Evolutionary conservation across 352 stramenopile species (phyloP).

Genomic region (Phytopythium ostracodes): DNA sequence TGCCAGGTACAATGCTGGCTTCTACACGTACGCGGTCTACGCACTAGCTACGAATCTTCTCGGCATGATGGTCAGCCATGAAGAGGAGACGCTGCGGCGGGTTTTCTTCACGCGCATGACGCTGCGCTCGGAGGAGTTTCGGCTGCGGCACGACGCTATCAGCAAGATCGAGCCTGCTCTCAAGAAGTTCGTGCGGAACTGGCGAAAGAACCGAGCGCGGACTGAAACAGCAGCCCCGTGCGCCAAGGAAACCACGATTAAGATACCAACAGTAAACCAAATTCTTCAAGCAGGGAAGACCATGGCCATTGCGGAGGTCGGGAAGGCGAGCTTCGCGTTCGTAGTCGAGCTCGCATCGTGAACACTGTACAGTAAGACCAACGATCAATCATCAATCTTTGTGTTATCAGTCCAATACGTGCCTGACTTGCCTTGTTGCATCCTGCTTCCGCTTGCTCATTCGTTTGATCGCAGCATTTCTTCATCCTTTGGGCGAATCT

Average conservation of each 20-base stretch:
- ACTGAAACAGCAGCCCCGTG: not conserved
- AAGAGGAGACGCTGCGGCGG: conserved; percentile 44
- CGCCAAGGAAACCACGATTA: not conserved
- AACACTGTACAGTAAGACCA: not conserved
- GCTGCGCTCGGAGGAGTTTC: conserved; percentile 35
- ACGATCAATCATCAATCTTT: not conserved
- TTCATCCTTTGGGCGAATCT: conserved; percentile 19
- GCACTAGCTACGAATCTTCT: conserved; percentile 27
- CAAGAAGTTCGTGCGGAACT: conserved; percentile 14
- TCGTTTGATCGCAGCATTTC: not conserved
- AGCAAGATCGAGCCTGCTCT: conserved; percentile 19
- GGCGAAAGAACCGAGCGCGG: not conserved
- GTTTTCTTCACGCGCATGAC: conserved; percentile 42
- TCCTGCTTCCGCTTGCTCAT: not conserved
- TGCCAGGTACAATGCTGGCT: conserved; percentile 9
- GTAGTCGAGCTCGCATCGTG: conserved; percentile 5
- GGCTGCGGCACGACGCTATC: conserved; percentile 24
- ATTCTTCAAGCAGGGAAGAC: conserved; percentile 23
- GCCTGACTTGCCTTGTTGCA: not conserved
- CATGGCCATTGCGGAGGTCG: conserved; percentile 18
- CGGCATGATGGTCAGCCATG: conserved; percentile 38
- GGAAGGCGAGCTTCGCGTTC: conserved; percentile 15
- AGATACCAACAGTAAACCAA: conserved; percentile 29
- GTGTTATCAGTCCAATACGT: not conserved
- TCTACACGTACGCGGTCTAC: conserved; percentile 26